Base-by-base conservation (phyloP, 306 rosid genomes). In the Delonix regia region DNA sequence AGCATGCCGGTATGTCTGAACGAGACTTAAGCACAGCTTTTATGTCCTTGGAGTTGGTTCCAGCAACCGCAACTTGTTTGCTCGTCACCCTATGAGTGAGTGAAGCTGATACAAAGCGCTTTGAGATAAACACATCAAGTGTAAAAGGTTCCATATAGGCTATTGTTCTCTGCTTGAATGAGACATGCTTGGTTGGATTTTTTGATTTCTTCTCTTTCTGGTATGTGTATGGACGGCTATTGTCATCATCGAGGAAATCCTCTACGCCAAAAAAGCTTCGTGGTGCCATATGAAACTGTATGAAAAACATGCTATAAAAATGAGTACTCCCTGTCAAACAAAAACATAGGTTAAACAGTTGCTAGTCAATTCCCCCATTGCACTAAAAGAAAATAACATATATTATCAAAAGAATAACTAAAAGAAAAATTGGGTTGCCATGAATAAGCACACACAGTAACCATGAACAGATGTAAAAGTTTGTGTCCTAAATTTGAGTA, bases 131-230 rank as follows among this genome's bases (percentile, higher is more conserved):
- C 71, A 95, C 99, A 21, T 92, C 97, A 2, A 95, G 97, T 21
- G 98, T 95, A 83, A 92, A 95, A 24, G 99, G 99, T 77, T 90
- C 97, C 93, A 95, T 82, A 87, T 89, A 95, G 12, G 99, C 99
- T 69, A 89, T 61, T 4, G 99, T 95, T 70, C 99, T 88, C 74
- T 92, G 95, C 70, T 95, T 89, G 59, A 95, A 95, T 30, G 99
- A 95, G 57, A 93, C 57, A 49, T 95, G 99, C 74, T 95, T 95
- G 3, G 69, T 63, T 53, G 98, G 99, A 84, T 91, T 91, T 85
- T 95, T 95, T 5, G 99, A 90, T 74, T 82, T 87, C 90, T 89
- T 95, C 87, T 78, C 96, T 81, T 92, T 95, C 83, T 84, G 86
- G 75, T 95, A 95, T 22, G 97, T 92, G 82, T 91, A 95, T 27